These are phyloP conservation scores for Coemansia sp. DNA, from an alignment of 192 early-diverging fungal species.

Conservation along the genomic window DNA sequence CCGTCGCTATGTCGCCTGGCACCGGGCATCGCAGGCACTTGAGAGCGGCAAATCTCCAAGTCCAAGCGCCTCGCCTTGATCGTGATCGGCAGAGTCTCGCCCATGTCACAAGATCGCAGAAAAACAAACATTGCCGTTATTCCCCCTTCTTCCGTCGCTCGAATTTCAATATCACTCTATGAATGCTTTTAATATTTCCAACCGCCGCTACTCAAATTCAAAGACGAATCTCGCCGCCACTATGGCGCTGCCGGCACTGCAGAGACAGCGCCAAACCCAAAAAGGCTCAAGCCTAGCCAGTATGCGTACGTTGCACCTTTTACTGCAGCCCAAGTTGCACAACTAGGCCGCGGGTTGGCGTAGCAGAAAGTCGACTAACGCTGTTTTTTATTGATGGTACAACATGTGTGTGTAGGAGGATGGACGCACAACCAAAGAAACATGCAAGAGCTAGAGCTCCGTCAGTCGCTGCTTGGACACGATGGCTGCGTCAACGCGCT, in stretches of 20 bases:
- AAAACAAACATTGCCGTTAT: not conserved
- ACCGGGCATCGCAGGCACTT: not conserved
- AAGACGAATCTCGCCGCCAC: not conserved
- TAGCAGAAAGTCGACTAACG: not conserved
- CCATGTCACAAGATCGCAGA: not conserved
- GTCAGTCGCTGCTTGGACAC: conserved; percentile 38
- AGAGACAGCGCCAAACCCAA: conserved; percentile 10
- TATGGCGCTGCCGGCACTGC: conserved; percentile 11
- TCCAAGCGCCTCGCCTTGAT: not conserved
- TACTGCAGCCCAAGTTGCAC: not conserved
- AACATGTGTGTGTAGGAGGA: conserved; percentile 14
- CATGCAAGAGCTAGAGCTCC: conserved; percentile 21
- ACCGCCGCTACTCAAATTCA: not conserved
- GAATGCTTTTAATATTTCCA: not conserved
- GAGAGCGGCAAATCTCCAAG: not conserved
- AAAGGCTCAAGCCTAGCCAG: not conserved
- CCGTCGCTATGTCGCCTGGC: conserved; percentile 23
- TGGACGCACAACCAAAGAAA: conserved; percentile 24
- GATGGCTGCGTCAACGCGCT: conserved; percentile 50
- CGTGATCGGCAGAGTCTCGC: not conserved
- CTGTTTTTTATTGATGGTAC: too few species aligned
- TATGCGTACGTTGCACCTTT: conserved; percentile 16
- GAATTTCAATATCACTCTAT: not conserved
- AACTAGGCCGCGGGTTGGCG: not conserved
- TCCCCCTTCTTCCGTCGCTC: not conserved